Percentiles rank a stretch among this genome's conserved stretches.
These are phyloP conservation scores for Pelargonium citronellum DNA, from an alignment of 441 rosid genomes.

Conservation along the genomic window DNA sequence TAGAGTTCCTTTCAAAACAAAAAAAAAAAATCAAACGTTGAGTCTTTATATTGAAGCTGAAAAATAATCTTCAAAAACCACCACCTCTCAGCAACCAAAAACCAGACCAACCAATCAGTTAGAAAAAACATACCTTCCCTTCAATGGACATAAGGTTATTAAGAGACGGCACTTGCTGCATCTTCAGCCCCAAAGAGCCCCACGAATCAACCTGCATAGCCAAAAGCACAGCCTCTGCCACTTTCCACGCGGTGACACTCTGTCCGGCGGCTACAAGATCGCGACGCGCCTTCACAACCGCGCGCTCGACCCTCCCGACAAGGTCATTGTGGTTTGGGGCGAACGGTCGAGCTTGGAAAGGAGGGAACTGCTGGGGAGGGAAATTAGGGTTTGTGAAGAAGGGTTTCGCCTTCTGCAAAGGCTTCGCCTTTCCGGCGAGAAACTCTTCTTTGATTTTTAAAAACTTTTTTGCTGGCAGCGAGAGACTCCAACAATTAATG, in stretches of 20 bases:
- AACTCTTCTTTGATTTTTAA: no score
- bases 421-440: no score
- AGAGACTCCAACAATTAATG: no score
- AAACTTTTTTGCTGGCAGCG: no score
- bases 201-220: slow-evolving; percentile 57
- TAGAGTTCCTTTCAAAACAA: no score
- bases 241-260: slow-evolving; percentile 61
- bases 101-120: no score
- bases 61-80: neutral
- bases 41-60: neutral
- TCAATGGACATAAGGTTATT: slow-evolving; percentile 55
- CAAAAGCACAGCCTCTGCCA: slow-evolving; percentile 42
- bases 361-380: slow-evolving; percentile 12
- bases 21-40: neutral
- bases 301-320: slow-evolving; percentile 37
- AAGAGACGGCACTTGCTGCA: slow-evolving; percentile 72
- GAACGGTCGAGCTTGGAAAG: slow-evolving; percentile 7
- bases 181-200: slow-evolving; percentile 61
- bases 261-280: slow-evolving; percentile 42
- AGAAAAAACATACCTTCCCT: slow-evolving; percentile 50
- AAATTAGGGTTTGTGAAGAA: slow-evolving; percentile 25
- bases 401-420: no score
- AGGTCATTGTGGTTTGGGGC: slow-evolving; percentile 22
- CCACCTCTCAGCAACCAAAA: neutral
- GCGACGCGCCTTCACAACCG: slow-evolving; percentile 44